Evolutionary conservation across 2,329 filamentous ascomycete genomes (phyloP).

Genomic region (Aspergillus fructus): DNA sequence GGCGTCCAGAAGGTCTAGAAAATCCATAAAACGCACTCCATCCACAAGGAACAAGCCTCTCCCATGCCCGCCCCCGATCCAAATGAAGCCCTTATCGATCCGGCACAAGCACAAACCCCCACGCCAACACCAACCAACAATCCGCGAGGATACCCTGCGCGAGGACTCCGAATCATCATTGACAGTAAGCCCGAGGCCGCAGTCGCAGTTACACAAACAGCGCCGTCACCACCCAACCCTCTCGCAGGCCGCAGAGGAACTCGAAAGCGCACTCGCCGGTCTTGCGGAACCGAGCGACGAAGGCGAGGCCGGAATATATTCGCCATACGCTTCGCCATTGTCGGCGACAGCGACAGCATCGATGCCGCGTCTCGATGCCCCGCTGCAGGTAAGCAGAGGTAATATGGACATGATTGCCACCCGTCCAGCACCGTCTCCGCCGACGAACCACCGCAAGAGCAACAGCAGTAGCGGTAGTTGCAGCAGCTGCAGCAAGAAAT

Average conservation of each 20-base stretch:
- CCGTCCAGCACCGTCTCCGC: conserved; percentile 31
- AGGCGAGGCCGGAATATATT: no score
- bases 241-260: conserved; percentile 36
- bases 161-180: conserved; percentile 1
- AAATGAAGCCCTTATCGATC: conserved; percentile 29
- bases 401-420: conserved; percentile 34
- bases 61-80: conserved; percentile 36
- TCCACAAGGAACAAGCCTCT: conserved; percentile 40
- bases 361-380: conserved; percentile 23
- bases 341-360: no score
- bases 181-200: neutral
- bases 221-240: conserved; percentile 23
- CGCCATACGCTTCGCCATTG: no score
- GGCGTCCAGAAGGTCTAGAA: conserved; percentile 1
- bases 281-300: conserved; percentile 19
- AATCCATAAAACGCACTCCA: neutral
- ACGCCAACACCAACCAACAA: neutral
- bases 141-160: conserved; percentile 4
- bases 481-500: conserved; percentile 11
- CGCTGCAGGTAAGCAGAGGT: conserved; percentile 35
- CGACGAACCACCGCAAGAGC: conserved; percentile 20
- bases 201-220: no score
- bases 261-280: conserved; percentile 33
- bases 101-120: conserved; percentile 16
- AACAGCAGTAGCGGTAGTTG: no score